Conservation (phyloP, 2,329 filamentous ascomycete species). For the Neophaeococcomyces mojaviensis region DNA sequence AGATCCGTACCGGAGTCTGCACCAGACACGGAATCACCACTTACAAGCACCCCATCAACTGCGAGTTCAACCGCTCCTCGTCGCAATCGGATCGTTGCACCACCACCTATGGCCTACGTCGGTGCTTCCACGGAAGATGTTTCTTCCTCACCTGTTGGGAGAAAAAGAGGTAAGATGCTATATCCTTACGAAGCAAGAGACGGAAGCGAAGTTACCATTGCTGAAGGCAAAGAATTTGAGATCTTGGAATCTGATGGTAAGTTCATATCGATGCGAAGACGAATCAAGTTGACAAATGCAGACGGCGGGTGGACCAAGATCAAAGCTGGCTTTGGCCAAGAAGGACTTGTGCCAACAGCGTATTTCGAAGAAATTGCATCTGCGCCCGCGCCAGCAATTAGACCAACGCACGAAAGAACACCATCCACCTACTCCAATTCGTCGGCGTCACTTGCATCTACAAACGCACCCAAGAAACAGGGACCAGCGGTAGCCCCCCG, state of each 20-base stretch:
- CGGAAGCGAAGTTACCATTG: slow-evolving; percentile 71
- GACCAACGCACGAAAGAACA: slow-evolving; percentile 44
- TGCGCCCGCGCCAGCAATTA: slow-evolving; percentile 19
- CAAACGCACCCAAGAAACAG: slow-evolving; percentile 64
- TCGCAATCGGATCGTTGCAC: slow-evolving; percentile 73
- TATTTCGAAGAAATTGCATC: slow-evolving; percentile 65
- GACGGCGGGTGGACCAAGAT: slow-evolving; percentile 93
- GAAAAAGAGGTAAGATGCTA: slow-evolving; percentile 77
- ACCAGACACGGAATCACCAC: slow-evolving; percentile 33
- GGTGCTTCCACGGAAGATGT: slow-evolving; percentile 42
- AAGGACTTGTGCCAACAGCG: slow-evolving; percentile 78
- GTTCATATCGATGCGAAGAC: slow-evolving; percentile 26
- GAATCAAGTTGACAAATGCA: slow-evolving; percentile 30
- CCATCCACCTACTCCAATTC: slow-evolving; percentile 73
- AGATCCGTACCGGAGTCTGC: slow-evolving; percentile 47
- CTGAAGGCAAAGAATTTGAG: slow-evolving; percentile 68
- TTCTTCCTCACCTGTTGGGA: slow-evolving; percentile 25
- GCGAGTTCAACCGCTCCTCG: slow-evolving; percentile 26
- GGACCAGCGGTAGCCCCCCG: slow-evolving; percentile 86
- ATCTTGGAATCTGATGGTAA: slow-evolving; percentile 84
- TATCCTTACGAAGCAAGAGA: slow-evolving; percentile 76
- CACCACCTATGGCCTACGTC: slow-evolving; percentile 75
- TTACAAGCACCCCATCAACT: slow-evolving; percentile 29
- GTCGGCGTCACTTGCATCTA: slow-evolving; percentile 57
- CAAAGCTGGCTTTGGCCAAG: slow-evolving; percentile 57